phyloP scores from a whole-genome alignment of 2,329 filamentous ascomycete genomes.

The Rhynchosporium graminicola region DNA sequence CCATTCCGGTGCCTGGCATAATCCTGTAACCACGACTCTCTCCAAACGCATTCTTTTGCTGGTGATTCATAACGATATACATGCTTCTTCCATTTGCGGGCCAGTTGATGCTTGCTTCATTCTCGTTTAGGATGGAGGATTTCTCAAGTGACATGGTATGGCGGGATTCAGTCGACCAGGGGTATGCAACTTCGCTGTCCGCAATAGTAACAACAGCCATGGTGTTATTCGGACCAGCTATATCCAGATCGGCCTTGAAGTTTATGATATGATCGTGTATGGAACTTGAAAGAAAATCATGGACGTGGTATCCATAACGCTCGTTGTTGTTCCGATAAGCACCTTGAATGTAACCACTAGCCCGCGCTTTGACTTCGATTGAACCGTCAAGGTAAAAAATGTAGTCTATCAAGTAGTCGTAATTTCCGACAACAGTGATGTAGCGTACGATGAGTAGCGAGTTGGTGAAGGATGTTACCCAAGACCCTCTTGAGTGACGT shows the following conservation, averaged over 20 bases:
- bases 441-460: neutral
- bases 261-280: constrained; percentile 59
- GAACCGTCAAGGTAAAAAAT: neutral
- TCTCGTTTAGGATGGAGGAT: neutral
- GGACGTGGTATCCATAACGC: constrained; percentile 53
- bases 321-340: constrained; percentile 36
- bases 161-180: neutral
- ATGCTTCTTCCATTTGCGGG: neutral
- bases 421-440: neutral
- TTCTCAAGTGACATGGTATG: neutral
- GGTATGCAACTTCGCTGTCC: neutral
- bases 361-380: neutral
- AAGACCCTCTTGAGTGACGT: neutral
- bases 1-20: neutral
- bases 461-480: neutral
- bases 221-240: constrained; percentile 45
- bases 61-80: neutral
- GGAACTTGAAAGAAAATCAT: constrained; percentile 49
- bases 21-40: neutral
- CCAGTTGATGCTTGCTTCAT: neutral
- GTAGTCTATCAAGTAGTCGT: neutral
- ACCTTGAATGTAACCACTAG: neutral
- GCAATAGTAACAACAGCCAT: neutral
- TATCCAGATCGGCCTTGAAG: constrained; percentile 56
- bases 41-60: neutral